A percentile compares a stretch with the other conserved stretches of the same genome.
These are phyloP conservation scores for Drechslerella stenobrocha DNA, from an alignment of 2,329 filamentous ascomycete genomes.

Conservation along the genomic window DNA sequence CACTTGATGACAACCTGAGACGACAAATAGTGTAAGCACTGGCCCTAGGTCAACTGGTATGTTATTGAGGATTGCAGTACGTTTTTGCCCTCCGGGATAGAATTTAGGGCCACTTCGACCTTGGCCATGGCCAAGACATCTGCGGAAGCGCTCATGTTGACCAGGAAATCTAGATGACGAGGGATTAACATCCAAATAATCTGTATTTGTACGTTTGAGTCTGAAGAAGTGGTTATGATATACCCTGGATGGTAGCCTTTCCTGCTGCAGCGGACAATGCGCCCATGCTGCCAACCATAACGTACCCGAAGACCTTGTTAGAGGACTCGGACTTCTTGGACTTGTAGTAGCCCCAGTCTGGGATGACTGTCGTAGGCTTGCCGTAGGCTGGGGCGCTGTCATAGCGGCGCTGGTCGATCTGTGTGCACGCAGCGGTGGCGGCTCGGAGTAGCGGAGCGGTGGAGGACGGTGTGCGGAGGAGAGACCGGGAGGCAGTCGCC, in stretches of 20 bases:
- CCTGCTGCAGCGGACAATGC: constrained; percentile 88
- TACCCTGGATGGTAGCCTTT: constrained; percentile 98
- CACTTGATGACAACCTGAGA: constrained; percentile 95
- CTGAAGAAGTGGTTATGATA: constrained; percentile 56
- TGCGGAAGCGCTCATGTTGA: constrained; percentile 99
- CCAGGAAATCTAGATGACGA: constrained; percentile 78
- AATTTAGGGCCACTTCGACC: constrained; percentile 90
- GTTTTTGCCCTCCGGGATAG: constrained; percentile 99
- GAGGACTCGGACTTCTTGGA: constrained; percentile 67
- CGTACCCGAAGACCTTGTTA: constrained; percentile 93
- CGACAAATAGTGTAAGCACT: neutral
- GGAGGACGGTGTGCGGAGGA: constrained; percentile 45
- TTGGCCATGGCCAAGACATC: constrained; percentile 99
- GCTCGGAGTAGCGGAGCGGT: constrained; percentile 29
- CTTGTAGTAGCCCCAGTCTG: constrained; percentile 86
- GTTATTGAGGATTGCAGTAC: constrained; percentile 61
- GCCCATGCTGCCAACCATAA: constrained; percentile 96
- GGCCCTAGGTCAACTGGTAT: neutral
- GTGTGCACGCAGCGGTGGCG: constrained; percentile 28
- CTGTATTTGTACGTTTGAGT: constrained; percentile 17
- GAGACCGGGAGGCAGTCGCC: constrained; percentile 45
- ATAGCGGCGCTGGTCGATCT: constrained; percentile 43
- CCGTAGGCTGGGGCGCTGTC: constrained; percentile 57
- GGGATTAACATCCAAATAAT: constrained; percentile 24
- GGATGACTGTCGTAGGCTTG: constrained; percentile 70